These are phyloP conservation scores for Hortiboletus flavorubellus DNA, from an alignment of 768 basidiomycete species.

Conservation along the genomic window DNA sequence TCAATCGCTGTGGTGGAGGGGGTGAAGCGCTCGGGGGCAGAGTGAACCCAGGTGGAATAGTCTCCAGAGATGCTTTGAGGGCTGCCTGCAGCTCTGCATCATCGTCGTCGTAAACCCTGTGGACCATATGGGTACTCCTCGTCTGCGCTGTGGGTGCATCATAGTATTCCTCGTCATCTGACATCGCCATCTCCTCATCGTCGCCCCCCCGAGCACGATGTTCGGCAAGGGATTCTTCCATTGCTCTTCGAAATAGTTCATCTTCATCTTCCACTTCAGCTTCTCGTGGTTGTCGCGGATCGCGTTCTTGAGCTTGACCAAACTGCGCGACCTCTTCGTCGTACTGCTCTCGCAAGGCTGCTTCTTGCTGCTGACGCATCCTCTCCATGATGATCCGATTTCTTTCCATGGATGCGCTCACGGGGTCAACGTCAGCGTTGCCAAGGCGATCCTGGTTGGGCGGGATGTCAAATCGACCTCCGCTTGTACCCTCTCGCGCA, in stretches of 20 bases:
- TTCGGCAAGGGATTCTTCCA: conserved; percentile 26
- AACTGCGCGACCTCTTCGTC: conserved; percentile 37
- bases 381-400: conserved; percentile 58
- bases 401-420: conserved; percentile 65
- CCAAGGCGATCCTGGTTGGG: conserved; percentile 30
- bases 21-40: conserved; percentile 26
- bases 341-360: conserved; percentile 59
- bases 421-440: conserved; percentile 44
- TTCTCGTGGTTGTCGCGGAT: conserved; percentile 4
- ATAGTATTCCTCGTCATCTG: conserved; percentile 25
- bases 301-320: conserved; percentile 10
- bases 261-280: conserved; percentile 46
- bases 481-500: conserved; percentile 15
- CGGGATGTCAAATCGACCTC: conserved; percentile 18
- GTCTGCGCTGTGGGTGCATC: neutral
- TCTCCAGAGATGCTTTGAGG: conserved; percentile 75
- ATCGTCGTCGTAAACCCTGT: conserved; percentile 77
- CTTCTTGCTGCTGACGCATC: conserved; percentile 65
- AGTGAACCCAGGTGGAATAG: conserved; percentile 51
- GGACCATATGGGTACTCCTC: conserved; percentile 2
- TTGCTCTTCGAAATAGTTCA: conserved; percentile 48
- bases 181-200: conserved; percentile 17
- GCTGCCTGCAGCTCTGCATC: conserved; percentile 88
- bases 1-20: conserved; percentile 16
- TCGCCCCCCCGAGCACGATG: conserved; percentile 19